These are phyloP conservation scores for Neoascochyta sp. DNA, from an alignment of 2,329 filamentous ascomycete species.

Conservation along the genomic window DNA sequence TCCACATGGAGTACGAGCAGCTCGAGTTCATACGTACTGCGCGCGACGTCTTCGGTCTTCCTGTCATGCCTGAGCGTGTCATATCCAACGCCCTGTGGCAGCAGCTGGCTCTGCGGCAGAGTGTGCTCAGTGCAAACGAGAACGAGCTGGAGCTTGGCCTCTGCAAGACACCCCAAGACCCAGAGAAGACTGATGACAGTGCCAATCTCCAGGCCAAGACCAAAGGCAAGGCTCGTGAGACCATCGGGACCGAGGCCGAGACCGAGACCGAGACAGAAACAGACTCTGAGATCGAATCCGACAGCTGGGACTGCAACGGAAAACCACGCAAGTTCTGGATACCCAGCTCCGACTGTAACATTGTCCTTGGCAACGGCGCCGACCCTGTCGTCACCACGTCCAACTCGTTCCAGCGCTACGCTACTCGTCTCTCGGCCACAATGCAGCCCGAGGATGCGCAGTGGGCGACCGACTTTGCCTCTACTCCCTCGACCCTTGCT, in stretches of 20 bases:
- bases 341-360: conserved; percentile 53
- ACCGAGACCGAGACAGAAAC: conserved; percentile 3
- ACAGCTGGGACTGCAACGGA: conserved; percentile 53
- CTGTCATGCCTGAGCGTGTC: conserved; percentile 54
- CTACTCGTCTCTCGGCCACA: conserved; percentile 48
- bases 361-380: conserved; percentile 53
- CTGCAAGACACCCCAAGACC: conserved; percentile 43
- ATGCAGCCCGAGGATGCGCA: conserved; percentile 54
- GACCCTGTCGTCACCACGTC: conserved; percentile 51
- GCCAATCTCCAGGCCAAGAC: conserved; percentile 41
- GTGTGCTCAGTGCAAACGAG: conserved; percentile 52
- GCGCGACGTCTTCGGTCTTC: conserved; percentile 52
- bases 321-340: conserved; percentile 57
- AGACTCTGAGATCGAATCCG: conserved; percentile 43
- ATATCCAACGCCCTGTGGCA: conserved; percentile 57
- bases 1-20: conserved; percentile 58
- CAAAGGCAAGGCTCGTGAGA: conserved; percentile 39
- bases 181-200: conserved; percentile 13
- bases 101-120: conserved; percentile 55
- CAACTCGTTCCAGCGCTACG: conserved; percentile 44
- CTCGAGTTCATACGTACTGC: conserved; percentile 53
- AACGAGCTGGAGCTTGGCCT: conserved; percentile 53
- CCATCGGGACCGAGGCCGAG: conserved; percentile 2
- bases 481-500: conserved; percentile 42
- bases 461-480: conserved; percentile 54